Conservation (phyloP, 2,329 filamentous ascomycete species). For the Pseudogymnoascus sp. region DNA sequence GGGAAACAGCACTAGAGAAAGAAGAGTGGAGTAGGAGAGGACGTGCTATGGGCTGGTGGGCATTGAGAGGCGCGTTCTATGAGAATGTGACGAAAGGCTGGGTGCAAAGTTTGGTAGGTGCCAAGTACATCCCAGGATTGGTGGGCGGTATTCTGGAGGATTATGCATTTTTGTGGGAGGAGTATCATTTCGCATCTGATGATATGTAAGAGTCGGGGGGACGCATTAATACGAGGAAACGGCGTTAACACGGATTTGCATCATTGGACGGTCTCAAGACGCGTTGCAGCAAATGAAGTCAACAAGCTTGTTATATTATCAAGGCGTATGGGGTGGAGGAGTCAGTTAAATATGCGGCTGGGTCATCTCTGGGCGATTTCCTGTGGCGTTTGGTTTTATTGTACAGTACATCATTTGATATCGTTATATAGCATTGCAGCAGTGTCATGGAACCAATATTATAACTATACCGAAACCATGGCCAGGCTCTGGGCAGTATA, state of each 20-base stretch:
- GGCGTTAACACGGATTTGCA: background rate
- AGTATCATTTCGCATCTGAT: constrained; percentile 67
- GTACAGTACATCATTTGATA: background rate
- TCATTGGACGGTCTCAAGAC: background rate
- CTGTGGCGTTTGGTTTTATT: background rate
- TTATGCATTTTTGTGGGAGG: constrained; percentile 97
- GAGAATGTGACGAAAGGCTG: constrained; percentile 78
- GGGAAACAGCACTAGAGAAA: constrained; percentile 78
- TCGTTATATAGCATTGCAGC: background rate
- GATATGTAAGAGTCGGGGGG: constrained; percentile 4
- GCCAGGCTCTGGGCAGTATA: background rate
- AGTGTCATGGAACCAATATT: background rate
- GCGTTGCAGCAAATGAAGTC: background rate
- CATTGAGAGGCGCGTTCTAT: constrained; percentile 94
- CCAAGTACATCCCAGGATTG: constrained; percentile 69
- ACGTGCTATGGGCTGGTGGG: constrained; percentile 92
- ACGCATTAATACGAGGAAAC: background rate
- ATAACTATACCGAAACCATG: background rate
- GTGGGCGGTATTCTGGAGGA: constrained; percentile 83
- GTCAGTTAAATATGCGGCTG: background rate
- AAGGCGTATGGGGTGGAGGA: background rate
- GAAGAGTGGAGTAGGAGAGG: constrained; percentile 84
- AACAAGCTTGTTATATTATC: background rate
- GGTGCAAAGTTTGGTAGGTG: constrained; percentile 39
- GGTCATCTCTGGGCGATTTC: background rate